These are phyloP conservation scores for Porodaedalea pini DNA, from an alignment of 1,284 basidiomycete genomes.

Conservation along the genomic window DNA sequence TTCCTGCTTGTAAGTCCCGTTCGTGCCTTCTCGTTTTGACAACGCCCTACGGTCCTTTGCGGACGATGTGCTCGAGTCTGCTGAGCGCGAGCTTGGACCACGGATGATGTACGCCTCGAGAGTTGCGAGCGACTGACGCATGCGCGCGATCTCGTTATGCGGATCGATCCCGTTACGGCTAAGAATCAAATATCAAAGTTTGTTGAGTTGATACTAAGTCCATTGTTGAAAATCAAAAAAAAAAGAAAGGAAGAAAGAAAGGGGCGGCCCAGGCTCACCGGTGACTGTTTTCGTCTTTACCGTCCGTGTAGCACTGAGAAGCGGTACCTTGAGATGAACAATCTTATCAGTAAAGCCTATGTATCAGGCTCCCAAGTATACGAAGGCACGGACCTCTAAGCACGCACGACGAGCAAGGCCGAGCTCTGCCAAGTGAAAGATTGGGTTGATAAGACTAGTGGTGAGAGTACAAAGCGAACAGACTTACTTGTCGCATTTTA, in stretches of 20 bases:
- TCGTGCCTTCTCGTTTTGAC: constrained; percentile 28
- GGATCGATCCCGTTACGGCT: constrained; percentile 55
- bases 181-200: constrained; percentile 23
- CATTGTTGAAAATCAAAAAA: not conserved
- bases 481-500: constrained; percentile 75
- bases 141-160: constrained; percentile 64
- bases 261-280: no score
- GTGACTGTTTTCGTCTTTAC: constrained; percentile 48
- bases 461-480: constrained; percentile 2
- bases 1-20: constrained; percentile 47
- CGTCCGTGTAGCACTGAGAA: constrained; percentile 72
- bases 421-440: constrained; percentile 50
- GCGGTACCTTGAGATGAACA: constrained; percentile 51
- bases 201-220: not conserved
- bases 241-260: constrained; percentile 18
- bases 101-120: constrained; percentile 65
- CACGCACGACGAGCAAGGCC: constrained; percentile 79
- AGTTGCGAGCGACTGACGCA: constrained; percentile 68
- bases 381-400: constrained; percentile 50
- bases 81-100: constrained; percentile 33
- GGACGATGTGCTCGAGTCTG: constrained; percentile 26
- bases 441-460: constrained; percentile 2
- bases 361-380: not conserved
- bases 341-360: not conserved
- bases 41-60: constrained; percentile 9